phyloP scores from a whole-genome alignment of 2,329 filamentous ascomycete genomes.

The Paraphaeosphaeria sporulosa region DNA sequence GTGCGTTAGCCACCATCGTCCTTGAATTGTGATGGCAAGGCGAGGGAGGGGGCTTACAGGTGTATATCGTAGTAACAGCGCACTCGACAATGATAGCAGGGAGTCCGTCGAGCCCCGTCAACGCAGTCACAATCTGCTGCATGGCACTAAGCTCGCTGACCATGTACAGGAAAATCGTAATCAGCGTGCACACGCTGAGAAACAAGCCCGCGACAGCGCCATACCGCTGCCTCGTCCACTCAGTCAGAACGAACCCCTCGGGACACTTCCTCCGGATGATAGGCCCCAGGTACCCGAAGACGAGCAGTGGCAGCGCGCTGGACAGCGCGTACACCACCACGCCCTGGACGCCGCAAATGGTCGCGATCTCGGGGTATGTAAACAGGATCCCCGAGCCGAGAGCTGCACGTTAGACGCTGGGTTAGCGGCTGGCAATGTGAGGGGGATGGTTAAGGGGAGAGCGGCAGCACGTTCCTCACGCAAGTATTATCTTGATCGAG shows the following conservation, averaged over 20 bases:
- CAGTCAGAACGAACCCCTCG: conserved; percentile 83
- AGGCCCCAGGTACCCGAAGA: conserved; percentile 77
- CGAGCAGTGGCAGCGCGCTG: conserved; percentile 74
- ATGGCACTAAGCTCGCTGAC: conserved; percentile 82
- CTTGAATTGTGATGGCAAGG: no score
- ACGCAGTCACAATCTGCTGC: conserved; percentile 76
- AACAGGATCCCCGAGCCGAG: conserved; percentile 86
- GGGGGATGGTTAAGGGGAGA: conserved; percentile 60
- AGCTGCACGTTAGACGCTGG: conserved; percentile 60
- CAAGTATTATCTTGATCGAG: conserved; percentile 99
- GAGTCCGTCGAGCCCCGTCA: conserved; percentile 78
- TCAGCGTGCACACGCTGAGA: conserved; percentile 77
- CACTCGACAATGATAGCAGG: conserved; percentile 81
- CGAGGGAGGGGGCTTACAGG: conserved; percentile 62
- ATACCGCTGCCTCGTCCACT: conserved; percentile 84
- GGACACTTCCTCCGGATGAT: conserved; percentile 82
- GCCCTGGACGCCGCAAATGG: conserved; percentile 80
- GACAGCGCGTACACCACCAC: conserved; percentile 78
- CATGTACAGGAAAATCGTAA: conserved; percentile 88
- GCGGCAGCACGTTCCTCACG: conserved; percentile 97
- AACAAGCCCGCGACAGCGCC: conserved; percentile 74
- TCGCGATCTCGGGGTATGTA: conserved; percentile 81
- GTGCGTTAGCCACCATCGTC: conserved; percentile 15
- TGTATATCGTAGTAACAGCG: conserved; percentile 81
- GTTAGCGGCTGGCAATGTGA: conserved; percentile 38